Conservation (phyloP, 441 rosid species). For the Eruca vesicaria region DNA sequence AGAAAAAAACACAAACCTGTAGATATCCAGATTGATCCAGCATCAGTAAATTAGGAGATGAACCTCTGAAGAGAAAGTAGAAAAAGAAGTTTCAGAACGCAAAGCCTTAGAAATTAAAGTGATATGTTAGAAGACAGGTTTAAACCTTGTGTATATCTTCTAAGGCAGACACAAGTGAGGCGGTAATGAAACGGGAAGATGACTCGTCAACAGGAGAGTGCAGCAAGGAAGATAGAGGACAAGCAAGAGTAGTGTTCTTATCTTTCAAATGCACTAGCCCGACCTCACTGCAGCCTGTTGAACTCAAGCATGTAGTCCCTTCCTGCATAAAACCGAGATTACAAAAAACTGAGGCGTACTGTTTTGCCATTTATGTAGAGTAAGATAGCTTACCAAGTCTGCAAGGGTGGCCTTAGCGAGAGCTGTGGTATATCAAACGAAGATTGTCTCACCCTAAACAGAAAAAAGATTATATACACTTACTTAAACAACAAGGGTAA, state of each 20-base stretch:
- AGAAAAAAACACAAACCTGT: slow-evolving; percentile 53
- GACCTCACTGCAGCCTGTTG: slow-evolving; percentile 89
- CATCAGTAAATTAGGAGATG: slow-evolving; percentile 81
- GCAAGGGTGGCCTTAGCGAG: slow-evolving; percentile 53
- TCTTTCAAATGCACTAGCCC: slow-evolving; percentile 71
- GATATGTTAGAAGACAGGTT: background rate
- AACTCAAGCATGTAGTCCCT: slow-evolving; percentile 76
- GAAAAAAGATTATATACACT: background rate
- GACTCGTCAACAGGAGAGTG: slow-evolving; percentile 71
- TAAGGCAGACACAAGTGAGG: slow-evolving; percentile 70
- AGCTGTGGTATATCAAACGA: slow-evolving; percentile 48
- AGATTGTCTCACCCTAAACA: slow-evolving; percentile 58
- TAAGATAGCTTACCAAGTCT: slow-evolving; percentile 59
- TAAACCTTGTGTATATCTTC: slow-evolving; percentile 80
- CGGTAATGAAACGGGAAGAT: slow-evolving; percentile 74
- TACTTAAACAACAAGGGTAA: no score
- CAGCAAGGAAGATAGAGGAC: slow-evolving; percentile 84
- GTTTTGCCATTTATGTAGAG: slow-evolving; percentile 13
- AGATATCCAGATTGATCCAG: slow-evolving; percentile 74
- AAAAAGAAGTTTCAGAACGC: slow-evolving; percentile 3
- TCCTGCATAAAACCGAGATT: slow-evolving; percentile 45
- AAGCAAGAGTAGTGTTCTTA: slow-evolving; percentile 70
- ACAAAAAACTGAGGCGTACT: background rate
- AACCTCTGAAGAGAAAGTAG: slow-evolving; percentile 55
- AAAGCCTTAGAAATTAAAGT: background rate